Percentiles rank a stretch among this genome's conserved stretches.
Conservation (phyloP, 768 basidiomycete species). For the Ramaria rubella region DNA sequence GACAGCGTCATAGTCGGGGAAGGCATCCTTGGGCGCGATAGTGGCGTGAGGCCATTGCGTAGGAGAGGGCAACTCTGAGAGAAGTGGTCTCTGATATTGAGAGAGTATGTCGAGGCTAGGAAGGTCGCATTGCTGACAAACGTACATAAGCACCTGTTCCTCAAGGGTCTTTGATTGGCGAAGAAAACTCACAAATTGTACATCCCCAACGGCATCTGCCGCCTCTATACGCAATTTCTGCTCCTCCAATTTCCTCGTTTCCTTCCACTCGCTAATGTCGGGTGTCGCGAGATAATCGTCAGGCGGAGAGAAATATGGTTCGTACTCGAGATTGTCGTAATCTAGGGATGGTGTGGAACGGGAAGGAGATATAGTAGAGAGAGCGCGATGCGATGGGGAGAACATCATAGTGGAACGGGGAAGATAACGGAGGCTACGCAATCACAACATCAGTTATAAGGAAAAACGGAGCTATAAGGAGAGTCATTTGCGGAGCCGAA, state of each 20-base stretch:
- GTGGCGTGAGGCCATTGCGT: neutral
- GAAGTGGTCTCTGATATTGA: neutral
- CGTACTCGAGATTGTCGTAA: neutral
- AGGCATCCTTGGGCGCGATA: neutral
- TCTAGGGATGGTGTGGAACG: constrained; percentile 7
- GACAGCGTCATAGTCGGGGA: constrained; percentile 5
- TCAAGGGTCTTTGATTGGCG: neutral
- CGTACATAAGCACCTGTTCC: neutral
- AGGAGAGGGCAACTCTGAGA: neutral
- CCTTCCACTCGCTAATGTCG: neutral
- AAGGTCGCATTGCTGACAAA: neutral
- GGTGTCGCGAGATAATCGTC: constrained; percentile 3
- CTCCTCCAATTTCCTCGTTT: neutral
- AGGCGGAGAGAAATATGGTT: neutral
- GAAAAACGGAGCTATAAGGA: neutral
- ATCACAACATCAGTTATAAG: neutral
- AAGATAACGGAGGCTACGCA: neutral
- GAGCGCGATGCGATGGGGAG: neutral
- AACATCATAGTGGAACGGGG: neutral
- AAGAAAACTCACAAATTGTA: neutral
- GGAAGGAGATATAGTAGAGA: neutral
- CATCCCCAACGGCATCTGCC: neutral
- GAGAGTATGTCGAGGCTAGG: neutral
- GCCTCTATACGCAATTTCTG: neutral
- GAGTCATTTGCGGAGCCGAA: constrained; percentile 7